Base-by-base conservation (phyloP, 2,329 filamentous ascomycete species). In the Pseudogymnoascus sp. region DNA sequence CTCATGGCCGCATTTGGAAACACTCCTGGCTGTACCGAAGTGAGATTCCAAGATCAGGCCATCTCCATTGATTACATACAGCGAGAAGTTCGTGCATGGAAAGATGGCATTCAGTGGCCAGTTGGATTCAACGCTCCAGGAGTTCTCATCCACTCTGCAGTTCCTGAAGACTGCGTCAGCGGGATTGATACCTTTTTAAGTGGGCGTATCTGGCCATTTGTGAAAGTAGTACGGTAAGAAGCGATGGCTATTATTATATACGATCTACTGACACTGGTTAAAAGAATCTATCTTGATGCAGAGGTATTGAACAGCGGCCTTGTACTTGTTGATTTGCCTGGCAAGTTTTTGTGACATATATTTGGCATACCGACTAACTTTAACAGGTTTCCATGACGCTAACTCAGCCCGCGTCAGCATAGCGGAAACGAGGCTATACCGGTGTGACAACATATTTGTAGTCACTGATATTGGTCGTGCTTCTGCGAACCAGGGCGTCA, bases 271-370 rank as follows among this genome's bases (percentile, higher is more conserved):
- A 53, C 25, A 36, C 31, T 16, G 7, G 18, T 10, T n/a, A 23
- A 18, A 18, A 66, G 65, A 23, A 63, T 65, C 38, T 66, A 65
- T 50, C 59, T 62, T 21, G 61, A 60, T 25, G 63, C 63, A 25
- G 10, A 14, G 16, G 40, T 65, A 23, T 65, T 66, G 38, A 31
- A 62, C 3, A 63, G 65, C 18, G 65, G 65, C 8, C 62, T 66
- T n/a, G 61, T 65, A 25, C 64, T 66, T 11, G 61, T 66, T n/a
- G 65, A 65, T 56, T 60, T 66, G 38, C 63, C 65, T 11, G 63
- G 65, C 63, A 64, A 36, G 28, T 34, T 56, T 59, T 36, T 4
- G 10, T 21, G 16, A 21, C 21, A 36, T 10, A 59, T 59, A 5
- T 12, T 56, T 14, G 18, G 12, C 14, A 63, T 63, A 60, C n/a